A percentile compares a stretch with the other conserved stretches of the same genome.
phyloP scores from a whole-genome alignment of 495 filamentous ascomycete genomes.

The Melanomma pulvis-pyrius region DNA sequence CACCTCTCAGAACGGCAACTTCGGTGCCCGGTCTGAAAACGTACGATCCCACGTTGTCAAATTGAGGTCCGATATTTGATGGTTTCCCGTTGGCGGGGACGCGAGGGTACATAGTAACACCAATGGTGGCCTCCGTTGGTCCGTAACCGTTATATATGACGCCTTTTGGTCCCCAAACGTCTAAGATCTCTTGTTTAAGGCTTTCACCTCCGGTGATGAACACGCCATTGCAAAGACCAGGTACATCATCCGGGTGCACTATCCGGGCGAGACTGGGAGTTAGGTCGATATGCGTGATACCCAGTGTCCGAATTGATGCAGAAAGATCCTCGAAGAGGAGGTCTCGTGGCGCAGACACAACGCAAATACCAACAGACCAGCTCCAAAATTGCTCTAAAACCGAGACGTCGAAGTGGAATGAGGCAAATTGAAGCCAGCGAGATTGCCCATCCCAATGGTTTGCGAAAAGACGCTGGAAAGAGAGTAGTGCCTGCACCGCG shows the following conservation, averaged over 20 bases:
- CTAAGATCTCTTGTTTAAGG: conserved; percentile 71
- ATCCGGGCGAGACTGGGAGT: conserved; percentile 69
- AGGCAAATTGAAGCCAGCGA: conserved; percentile 83
- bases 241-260: conserved; percentile 67
- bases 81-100: conserved; percentile 71
- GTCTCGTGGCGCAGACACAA: conserved; percentile 76
- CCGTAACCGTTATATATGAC: conserved; percentile 82
- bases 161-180: conserved; percentile 63
- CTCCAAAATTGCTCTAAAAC: conserved; percentile 89
- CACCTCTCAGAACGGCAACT: conserved; percentile 73
- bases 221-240: conserved; percentile 66
- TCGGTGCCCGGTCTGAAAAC: conserved; percentile 72
- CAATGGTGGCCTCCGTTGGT: conserved; percentile 89
- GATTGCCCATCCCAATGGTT: conserved; percentile 70
- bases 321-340: conserved; percentile 76
- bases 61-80: conserved; percentile 83
- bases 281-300: conserved; percentile 85
- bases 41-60: conserved; percentile 79
- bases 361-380: conserved; percentile 80
- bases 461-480: conserved; percentile 69
- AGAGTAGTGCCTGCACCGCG: conserved; percentile 72
- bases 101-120: conserved; percentile 75
- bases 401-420: conserved; percentile 86
- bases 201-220: conserved; percentile 78
- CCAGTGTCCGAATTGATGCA: conserved; percentile 65